phyloP scores from a whole-genome alignment of 192 early-diverging fungal species.

The Podila epicladia region DNA sequence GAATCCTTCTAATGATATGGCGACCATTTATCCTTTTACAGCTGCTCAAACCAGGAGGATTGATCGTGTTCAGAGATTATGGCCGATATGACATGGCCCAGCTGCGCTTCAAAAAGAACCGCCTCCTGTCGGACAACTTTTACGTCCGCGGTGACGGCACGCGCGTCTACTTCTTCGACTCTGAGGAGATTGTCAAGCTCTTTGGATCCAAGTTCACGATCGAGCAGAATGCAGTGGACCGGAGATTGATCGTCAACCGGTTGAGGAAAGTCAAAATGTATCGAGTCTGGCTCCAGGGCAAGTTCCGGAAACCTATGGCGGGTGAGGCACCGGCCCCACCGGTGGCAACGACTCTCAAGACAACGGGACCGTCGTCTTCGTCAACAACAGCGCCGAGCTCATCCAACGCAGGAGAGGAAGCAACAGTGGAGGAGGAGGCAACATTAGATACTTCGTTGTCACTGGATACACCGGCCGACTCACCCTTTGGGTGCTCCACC shows the following conservation, averaged over 20 bases:
- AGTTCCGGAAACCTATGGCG: conserved; percentile 79
- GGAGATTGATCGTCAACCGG: conserved; percentile 93
- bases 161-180: conserved; percentile 92
- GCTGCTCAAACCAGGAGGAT: conserved; percentile 89
- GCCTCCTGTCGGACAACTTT: conserved; percentile 92
- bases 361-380: not conserved
- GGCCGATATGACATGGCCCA: conserved; percentile 98
- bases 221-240: conserved; percentile 93
- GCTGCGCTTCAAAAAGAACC: conserved; percentile 92
- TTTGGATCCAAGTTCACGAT: conserved; percentile 72
- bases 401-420: not conserved
- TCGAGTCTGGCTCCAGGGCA: conserved; percentile 96
- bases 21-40: conserved; percentile 1
- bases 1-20: not conserved
- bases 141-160: conserved; percentile 99
- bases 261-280: conserved; percentile 96
- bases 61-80: conserved; percentile 93
- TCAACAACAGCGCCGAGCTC: not conserved
- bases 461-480: conserved; percentile 19
- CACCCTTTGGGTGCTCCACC: not conserved
- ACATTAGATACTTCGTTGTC: conserved; percentile 4
- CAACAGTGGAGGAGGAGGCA: not conserved
- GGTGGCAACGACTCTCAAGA: conserved; percentile 17
- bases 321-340: conserved; percentile 21
- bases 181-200: conserved; percentile 63